These are phyloP conservation scores for Candida pseudoglaebosa DNA, from an alignment of 805 yeast genomes.

Conservation along the genomic window DNA sequence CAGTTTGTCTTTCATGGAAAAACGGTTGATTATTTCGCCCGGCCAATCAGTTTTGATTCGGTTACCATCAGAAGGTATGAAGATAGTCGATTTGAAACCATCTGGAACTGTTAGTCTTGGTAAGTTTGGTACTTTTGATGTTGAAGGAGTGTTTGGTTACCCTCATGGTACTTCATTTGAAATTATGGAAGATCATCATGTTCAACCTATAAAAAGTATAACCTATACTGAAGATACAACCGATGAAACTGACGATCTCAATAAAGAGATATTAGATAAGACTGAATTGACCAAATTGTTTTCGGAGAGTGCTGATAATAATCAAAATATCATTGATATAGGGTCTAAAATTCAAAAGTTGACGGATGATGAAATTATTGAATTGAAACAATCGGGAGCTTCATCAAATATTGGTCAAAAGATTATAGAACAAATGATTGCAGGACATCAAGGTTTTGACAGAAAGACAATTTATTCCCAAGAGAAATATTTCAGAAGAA, in stretches of 20 bases:
- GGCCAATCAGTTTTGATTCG: conserved; percentile 60
- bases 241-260: conserved; percentile 29
- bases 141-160: conserved; percentile 70
- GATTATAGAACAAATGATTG: conserved; percentile 77
- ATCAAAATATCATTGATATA: conserved; percentile 63
- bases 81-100: conserved; percentile 63
- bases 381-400: conserved; percentile 68
- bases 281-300: conserved; percentile 36
- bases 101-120: conserved; percentile 71
- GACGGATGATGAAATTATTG: conserved; percentile 77
- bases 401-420: conserved; percentile 62
- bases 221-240: conserved; percentile 24
- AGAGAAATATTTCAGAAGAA: conserved; percentile 86
- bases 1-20: background rate
- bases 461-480: conserved; percentile 87
- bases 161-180: conserved; percentile 91
- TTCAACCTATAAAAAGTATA: conserved; percentile 46
- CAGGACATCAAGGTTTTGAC: conserved; percentile 80
- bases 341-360: conserved; percentile 72
- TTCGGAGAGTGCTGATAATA: conserved; percentile 50
- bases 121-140: conserved; percentile 83
- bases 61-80: conserved; percentile 77
- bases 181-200: conserved; percentile 53
- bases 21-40: conserved; percentile 34
- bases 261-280: conserved; percentile 34